phyloP scores from a whole-genome alignment of 768 basidiomycete genomes.

The Termitomyces sp. region DNA sequence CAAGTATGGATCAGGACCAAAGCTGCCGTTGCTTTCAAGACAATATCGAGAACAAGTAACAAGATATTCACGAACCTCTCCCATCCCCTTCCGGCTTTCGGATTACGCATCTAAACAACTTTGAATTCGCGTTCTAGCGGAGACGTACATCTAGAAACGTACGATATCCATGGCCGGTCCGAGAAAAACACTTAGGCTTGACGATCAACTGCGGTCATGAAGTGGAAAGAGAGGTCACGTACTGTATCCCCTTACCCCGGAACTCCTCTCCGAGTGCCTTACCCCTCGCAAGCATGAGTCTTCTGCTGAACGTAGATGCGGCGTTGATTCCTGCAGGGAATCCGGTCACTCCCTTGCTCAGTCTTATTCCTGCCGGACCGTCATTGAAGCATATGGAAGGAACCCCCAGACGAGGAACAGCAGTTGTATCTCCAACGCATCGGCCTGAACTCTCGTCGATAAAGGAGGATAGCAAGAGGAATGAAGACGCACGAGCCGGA shows the following conservation, averaged over 20 bases:
- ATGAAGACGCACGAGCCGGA: conserved; percentile 22
- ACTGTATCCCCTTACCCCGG: conserved; percentile 58
- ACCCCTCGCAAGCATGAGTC: conserved; percentile 59
- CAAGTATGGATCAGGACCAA: conserved; percentile 60
- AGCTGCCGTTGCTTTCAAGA: conserved; percentile 20
- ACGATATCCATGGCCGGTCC: conserved; percentile 55
- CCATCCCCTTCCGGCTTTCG: conserved; percentile 45
- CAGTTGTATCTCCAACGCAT: conserved; percentile 41
- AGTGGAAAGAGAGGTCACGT: background rate
- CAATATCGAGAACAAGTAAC: background rate
- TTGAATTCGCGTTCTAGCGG: background rate
- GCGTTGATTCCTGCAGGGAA: conserved; percentile 56
- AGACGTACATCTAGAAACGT: background rate
- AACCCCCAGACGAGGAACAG: conserved; percentile 33
- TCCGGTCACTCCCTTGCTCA: conserved; percentile 38
- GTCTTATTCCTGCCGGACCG: conserved; percentile 40
- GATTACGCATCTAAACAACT: conserved; percentile 40
- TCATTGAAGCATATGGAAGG: conserved; percentile 44
- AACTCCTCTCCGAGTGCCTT: conserved; percentile 63
- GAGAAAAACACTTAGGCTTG: conserved; percentile 31
- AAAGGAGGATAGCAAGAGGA: background rate
- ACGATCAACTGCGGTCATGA: background rate
- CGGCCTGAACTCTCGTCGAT: conserved; percentile 25
- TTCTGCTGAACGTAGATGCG: conserved; percentile 50
- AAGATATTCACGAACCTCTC: conserved; percentile 27